These are phyloP conservation scores for Penicillium paneum DNA, from an alignment of 2,329 filamentous ascomycete species.

Conservation along the genomic window DNA sequence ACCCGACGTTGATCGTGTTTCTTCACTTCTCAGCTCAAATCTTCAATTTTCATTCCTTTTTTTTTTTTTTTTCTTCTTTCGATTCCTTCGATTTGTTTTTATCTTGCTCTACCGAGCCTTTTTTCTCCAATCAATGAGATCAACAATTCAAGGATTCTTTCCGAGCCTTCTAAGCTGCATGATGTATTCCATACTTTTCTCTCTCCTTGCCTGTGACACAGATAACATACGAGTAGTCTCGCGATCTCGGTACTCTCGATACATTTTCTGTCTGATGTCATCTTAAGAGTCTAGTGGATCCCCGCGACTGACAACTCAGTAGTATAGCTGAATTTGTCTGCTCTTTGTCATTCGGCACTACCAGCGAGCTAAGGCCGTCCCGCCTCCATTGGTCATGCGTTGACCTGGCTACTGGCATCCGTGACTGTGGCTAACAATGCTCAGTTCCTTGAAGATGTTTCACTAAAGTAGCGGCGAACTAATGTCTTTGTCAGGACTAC, in stretches of 20 bases:
- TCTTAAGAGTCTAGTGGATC: background rate
- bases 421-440: background rate
- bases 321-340: conserved; percentile 19
- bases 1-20: conserved; percentile 31
- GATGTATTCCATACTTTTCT: background rate
- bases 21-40: conserved; percentile 18
- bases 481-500: conserved; percentile 3
- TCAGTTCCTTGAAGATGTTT: background rate
- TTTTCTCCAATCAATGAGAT: conserved; percentile 11
- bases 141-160: conserved; percentile 5
- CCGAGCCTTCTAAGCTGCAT: background rate
- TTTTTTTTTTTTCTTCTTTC: conserved; percentile 20
- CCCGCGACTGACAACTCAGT: conserved; percentile 15
- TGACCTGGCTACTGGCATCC: background rate
- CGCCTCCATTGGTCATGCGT: background rate
- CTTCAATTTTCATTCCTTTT: conserved; percentile 27
- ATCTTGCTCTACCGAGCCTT: conserved; percentile 2
- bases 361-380: background rate
- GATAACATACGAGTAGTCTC: background rate
- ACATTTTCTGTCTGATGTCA: background rate
- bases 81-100: conserved; percentile 9
- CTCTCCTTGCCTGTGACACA: background rate
- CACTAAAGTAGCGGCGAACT: background rate
- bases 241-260: background rate
- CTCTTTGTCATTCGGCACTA: background rate